Evolutionary conservation across 2,329 filamentous ascomycete species (phyloP).

Genomic region (Fusarium guadeloupense): DNA sequence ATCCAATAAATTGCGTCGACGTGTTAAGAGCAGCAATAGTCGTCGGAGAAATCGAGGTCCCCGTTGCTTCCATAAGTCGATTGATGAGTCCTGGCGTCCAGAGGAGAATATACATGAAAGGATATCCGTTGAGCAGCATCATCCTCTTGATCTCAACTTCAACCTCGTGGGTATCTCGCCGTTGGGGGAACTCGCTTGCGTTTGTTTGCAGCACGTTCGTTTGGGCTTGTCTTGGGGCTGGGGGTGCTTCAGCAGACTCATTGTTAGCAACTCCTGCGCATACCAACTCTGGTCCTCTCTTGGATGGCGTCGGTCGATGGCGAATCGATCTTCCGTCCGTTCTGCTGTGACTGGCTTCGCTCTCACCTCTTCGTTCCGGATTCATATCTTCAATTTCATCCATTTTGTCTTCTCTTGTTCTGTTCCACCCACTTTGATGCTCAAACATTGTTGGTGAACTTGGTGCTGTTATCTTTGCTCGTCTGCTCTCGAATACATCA

Average conservation of each 20-base stretch:
- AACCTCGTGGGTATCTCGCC: conserved; percentile 21
- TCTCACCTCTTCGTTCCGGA: conserved; percentile 9
- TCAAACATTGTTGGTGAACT: conserved; percentile 9
- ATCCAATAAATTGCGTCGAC: conserved; percentile 36
- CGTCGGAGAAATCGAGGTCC: conserved; percentile 15
- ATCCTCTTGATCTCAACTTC: conserved; percentile 38
- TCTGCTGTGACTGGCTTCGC: not conserved
- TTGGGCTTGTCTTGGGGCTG: not conserved
- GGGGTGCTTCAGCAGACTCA: conserved; percentile 4
- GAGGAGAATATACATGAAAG: conserved; percentile 37
- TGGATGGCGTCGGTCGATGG: not conserved
- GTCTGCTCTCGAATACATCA: conserved; percentile 5
- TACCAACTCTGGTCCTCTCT: not conserved
- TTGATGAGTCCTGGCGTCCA: conserved; percentile 39
- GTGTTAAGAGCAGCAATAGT: conserved; percentile 25
- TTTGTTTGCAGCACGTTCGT: conserved; percentile 29
- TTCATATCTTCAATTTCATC: conserved; percentile 8
- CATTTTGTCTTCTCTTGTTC: not conserved
- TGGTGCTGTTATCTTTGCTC: not conserved
- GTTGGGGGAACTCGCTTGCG: conserved; percentile 37
- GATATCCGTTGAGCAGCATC: conserved; percentile 41
- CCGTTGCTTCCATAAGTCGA: conserved; percentile 34
- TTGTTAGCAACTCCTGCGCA: conserved; percentile 19
- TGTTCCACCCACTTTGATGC: not conserved
- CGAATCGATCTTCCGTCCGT: not conserved